A percentile compares a stretch with the other conserved stretches of the same genome.
Evolutionary conservation across 805 yeast species (phyloP).

Genomic region (Pichia kluyveri): DNA sequence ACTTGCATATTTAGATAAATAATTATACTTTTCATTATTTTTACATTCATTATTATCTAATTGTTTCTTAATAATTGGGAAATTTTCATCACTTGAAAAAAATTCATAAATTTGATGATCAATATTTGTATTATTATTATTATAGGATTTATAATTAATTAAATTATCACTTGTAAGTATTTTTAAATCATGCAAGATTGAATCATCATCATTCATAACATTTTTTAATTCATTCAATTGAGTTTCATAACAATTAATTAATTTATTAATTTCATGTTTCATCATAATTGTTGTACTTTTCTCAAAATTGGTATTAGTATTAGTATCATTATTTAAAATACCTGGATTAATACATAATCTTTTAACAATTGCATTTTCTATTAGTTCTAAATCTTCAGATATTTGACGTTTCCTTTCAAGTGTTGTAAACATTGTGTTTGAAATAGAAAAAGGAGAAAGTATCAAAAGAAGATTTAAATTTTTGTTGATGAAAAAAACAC

Average conservation of each 20-base stretch:
- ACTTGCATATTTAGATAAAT: neutral
- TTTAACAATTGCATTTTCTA: conserved; percentile 57
- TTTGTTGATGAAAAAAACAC: no score
- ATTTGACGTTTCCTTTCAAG: conserved; percentile 31
- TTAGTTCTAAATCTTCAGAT: conserved; percentile 59
- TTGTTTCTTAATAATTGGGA: conserved; percentile 4
- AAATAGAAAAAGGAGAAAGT: neutral
- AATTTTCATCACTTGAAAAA: conserved; percentile 16
- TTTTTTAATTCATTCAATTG: conserved; percentile 20
- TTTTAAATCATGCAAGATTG: neutral
- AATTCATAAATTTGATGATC: conserved; percentile 23
- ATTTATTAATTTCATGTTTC: conserved; percentile 54
- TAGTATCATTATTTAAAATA: conserved; percentile 25
- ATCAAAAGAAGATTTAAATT: neutral
- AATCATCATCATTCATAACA: conserved; percentile 1
- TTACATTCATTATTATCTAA: conserved; percentile 6
- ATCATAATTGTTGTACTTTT: conserved; percentile 46
- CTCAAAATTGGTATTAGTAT: conserved; percentile 29
- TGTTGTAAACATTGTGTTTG: conserved; percentile 13
- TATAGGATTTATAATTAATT: neutral
- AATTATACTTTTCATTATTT: conserved; percentile 5
- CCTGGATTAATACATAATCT: conserved; percentile 57
- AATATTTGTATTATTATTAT: no score
- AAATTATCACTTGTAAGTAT: neutral
- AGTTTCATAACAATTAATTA: conserved; percentile 38